A percentile compares a stretch with the other conserved stretches of the same genome.
Conservation (phyloP, 805 yeast genomes). For the Nakazawaea wyomingensis region DNA sequence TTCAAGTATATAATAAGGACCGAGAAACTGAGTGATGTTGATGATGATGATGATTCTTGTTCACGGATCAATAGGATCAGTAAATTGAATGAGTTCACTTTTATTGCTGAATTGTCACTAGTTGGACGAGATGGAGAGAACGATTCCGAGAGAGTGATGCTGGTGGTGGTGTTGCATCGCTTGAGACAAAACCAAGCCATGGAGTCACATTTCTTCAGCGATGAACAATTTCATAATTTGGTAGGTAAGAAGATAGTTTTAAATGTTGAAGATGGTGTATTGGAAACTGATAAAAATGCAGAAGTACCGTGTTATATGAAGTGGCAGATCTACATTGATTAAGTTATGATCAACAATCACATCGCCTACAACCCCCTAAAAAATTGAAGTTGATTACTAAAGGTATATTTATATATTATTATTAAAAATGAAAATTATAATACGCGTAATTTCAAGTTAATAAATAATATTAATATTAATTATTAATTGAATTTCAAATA, state of each 20-base stretch:
- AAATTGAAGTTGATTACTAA: no score
- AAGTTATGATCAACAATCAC: background rate
- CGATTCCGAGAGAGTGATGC: background rate
- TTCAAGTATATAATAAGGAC: constrained; percentile 6
- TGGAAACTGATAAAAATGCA: background rate
- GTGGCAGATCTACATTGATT: constrained; percentile 3
- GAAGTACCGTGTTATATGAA: background rate
- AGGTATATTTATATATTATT: no score
- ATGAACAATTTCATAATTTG: background rate
- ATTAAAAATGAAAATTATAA: no score
- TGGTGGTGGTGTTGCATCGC: background rate
- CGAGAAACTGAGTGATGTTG: no score
- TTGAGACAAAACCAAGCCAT: background rate
- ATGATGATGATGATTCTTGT: no score
- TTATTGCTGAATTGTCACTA: background rate
- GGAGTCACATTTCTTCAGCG: background rate
- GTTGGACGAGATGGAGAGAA: background rate
- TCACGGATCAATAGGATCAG: background rate
- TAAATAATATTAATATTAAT: no score
- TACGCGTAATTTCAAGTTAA: background rate
- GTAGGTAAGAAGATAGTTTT: background rate
- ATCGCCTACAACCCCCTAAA: no score
- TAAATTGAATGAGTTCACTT: background rate
- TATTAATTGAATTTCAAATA: no score
- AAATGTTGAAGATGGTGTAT: background rate